Conservation (phyloP, 768 basidiomycete genomes). For the Auriscalpium vulgare region DNA sequence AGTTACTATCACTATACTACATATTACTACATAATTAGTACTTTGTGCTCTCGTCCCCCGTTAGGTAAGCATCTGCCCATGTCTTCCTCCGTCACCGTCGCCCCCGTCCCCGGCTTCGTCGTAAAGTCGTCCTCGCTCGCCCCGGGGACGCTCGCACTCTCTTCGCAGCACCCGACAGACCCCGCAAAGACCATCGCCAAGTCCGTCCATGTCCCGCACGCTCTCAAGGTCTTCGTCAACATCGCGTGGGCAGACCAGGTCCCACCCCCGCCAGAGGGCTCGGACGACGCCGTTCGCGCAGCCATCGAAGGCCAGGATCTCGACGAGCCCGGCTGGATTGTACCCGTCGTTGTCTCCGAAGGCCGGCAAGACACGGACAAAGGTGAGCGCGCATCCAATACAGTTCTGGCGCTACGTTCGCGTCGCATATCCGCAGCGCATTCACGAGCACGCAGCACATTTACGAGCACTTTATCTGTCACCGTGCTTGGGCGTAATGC, state of each 20-base stretch:
- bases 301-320: conserved; percentile 43
- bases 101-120: conserved; percentile 62
- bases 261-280: conserved; percentile 58
- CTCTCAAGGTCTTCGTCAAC: conserved; percentile 66
- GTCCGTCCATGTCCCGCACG: conserved; percentile 31
- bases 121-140: conserved; percentile 48
- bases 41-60: neutral
- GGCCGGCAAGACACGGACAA: conserved; percentile 59
- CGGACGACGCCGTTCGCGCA: conserved; percentile 47
- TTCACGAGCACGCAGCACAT: too few relatives aligned
- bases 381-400: conserved; percentile 32
- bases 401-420: neutral
- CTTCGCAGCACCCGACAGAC: conserved; percentile 23
- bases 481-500: too few relatives aligned
- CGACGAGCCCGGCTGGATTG: conserved; percentile 42
- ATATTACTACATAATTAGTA: too few relatives aligned
- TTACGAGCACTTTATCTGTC: too few relatives aligned
- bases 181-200: conserved; percentile 7
- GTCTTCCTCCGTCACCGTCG: conserved; percentile 2
- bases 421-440: too few relatives aligned
- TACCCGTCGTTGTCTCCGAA: conserved; percentile 68
- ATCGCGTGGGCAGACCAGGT: conserved; percentile 63
- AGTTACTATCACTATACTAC: too few relatives aligned
- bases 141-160: conserved; percentile 26
- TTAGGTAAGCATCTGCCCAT: neutral